These are phyloP conservation scores for Linnemannia hyalina DNA, from an alignment of 192 early-diverging fungal species.

Conservation along the genomic window DNA sequence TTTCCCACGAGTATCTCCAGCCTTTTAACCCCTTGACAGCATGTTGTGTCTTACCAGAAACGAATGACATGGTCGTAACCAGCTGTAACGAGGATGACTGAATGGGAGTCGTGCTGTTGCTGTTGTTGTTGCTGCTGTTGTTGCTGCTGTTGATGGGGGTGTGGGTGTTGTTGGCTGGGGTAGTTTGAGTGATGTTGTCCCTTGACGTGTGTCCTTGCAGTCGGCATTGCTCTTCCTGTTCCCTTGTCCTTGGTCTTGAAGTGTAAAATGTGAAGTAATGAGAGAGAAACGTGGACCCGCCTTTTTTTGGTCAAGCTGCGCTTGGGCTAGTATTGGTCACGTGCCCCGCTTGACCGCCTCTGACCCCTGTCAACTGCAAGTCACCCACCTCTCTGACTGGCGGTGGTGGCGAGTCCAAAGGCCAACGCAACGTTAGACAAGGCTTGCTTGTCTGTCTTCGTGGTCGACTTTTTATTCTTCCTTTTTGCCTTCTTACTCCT, in stretches of 20 bases:
- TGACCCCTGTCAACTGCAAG: background rate
- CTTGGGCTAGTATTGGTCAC: no score
- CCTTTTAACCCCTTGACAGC: background rate
- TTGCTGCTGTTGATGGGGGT: constrained; percentile 50
- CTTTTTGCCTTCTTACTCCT: background rate
- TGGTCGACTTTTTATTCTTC: background rate
- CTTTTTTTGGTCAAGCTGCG: no score
- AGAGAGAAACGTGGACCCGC: no score
- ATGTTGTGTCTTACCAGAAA: constrained; percentile 62
- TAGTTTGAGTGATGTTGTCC: constrained; percentile 47
- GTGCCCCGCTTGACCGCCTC: no score
- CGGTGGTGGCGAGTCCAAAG: background rate
- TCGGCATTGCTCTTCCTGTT: constrained; percentile 24
- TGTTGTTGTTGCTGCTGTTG: constrained; percentile 61
- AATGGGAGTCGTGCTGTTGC: constrained; percentile 65
- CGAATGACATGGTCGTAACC: constrained; percentile 84
- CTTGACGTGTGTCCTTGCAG: constrained; percentile 43
- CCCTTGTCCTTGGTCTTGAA: background rate
- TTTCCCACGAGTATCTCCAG: background rate
- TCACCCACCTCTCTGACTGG: background rate
- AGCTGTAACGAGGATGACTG: constrained; percentile 77
- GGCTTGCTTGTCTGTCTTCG: background rate
- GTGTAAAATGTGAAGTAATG: no score
- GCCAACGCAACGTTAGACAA: background rate
- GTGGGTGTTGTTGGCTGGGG: constrained; percentile 26